Base-by-base conservation (phyloP, 441 rosid species). In the Adansonia gregorii region DNA sequence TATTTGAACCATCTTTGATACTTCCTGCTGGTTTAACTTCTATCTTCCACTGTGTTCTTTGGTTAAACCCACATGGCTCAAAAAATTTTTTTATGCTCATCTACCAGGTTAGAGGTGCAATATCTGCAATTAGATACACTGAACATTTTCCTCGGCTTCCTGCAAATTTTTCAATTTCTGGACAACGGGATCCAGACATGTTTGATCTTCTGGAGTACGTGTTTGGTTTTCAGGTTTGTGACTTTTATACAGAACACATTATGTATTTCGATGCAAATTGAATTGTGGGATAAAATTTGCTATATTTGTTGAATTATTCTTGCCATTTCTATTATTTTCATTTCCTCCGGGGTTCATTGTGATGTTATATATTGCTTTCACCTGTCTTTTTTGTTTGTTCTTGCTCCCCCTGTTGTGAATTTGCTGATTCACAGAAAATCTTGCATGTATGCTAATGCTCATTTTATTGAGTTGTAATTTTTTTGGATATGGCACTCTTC, bases 161-260 rank as follows among this genome's bases (percentile, higher is more conserved):
- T 81, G 80, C 85, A 67, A 82, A 83, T 80, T 86, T 90, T 78
- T 89, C 87, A 83, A 84, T 94, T 76, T 86, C 92, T 22, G 95
- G 97, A 81, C 94, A 93, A 78, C 94, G 98, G 61, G 86, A 86
- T 60, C 87, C 95, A 71, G 99, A 97, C 86, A 84, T 97, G 89
- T 97, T 97, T 89, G 99, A 97, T 87, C 93, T 93, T 76, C 77
- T 97, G 82, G 94, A 92, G 78, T 92, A 84, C 86, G 93, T 87
- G 35, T 94, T 97, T 87, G 98, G 98, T 77, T 97, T 97, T 88
- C 99, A 97, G 98, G 99, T 97, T 81, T 76, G 86, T 81, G 64
- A 56, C 20, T 60, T 46, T 71, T 72, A 22, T 76, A 2, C 9
- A 8, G 31, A 20, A 20, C 72, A 52, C 17, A 22, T 17, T 65